phyloP scores from a whole-genome alignment of 177 flowering plant genomes.

The Vitis hybrid region DNA sequence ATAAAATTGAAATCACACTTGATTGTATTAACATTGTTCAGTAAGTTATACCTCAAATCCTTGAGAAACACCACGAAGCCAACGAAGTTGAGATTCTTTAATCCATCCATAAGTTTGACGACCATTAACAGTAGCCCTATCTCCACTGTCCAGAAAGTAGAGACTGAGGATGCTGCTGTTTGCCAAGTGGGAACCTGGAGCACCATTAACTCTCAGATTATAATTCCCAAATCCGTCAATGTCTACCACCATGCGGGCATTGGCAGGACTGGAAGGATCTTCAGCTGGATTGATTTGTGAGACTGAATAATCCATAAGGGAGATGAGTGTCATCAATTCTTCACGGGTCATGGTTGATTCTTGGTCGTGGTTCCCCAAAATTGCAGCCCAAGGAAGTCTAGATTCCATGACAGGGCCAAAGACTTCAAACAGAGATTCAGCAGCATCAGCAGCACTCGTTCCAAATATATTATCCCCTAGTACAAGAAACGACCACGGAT shows the following conservation, averaged over 20 bases:
- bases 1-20: no score
- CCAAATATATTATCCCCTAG: conserved; percentile 94
- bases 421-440: conserved; percentile 71
- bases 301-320: conserved; percentile 83
- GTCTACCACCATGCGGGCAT: conserved; percentile 7
- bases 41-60: conserved; percentile 5
- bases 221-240: conserved; percentile 96
- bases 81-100: conserved; percentile 78
- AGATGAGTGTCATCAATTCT: conserved; percentile 76
- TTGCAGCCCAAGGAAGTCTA: conserved; percentile 88
- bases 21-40: no score
- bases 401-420: conserved; percentile 69
- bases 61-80: conserved; percentile 59
- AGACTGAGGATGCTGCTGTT: conserved; percentile 74
- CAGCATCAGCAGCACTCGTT: conserved; percentile 75
- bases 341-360: conserved; percentile 86
- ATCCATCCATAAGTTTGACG: conserved; percentile 84
- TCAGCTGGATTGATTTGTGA: conserved; percentile 58
- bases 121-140: conserved; percentile 59
- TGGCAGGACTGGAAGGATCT: conserved; percentile 13
- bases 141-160: conserved; percentile 90
- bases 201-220: conserved; percentile 60
- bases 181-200: conserved; percentile 59
- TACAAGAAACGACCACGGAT: conserved; percentile 1
- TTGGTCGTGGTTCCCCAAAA: conserved; percentile 94